Evolutionary conservation across 768 basidiomycete species (phyloP).

Genomic region (Serendipita sp.): DNA sequence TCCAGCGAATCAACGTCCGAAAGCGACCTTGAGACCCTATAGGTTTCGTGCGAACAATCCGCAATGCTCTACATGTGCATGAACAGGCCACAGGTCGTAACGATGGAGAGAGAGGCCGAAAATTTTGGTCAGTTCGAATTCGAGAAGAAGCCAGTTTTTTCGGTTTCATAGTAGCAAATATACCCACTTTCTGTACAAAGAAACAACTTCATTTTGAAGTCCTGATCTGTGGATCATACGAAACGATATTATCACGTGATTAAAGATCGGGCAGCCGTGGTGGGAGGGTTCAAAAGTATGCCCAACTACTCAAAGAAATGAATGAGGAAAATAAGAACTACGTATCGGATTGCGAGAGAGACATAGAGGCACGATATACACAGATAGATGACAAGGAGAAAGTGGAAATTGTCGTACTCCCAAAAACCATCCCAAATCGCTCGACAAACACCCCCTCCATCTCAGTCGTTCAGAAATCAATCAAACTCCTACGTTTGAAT

Average conservation of each 20-base stretch:
- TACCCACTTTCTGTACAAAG: background rate
- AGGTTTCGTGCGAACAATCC: background rate
- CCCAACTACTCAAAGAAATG: no score
- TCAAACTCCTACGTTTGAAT: background rate
- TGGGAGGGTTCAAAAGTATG: no score
- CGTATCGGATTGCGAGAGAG: no score
- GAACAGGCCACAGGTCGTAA: background rate
- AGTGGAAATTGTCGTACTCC: no score
- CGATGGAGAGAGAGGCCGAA: background rate
- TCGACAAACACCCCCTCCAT: no score
- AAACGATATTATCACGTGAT: background rate
- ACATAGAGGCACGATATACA: no score
- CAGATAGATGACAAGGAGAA: no score
- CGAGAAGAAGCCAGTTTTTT: background rate
- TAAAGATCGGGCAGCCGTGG: background rate
- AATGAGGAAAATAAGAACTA: no score
- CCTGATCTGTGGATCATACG: background rate
- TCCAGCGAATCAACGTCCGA: background rate
- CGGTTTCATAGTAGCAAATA: background rate
- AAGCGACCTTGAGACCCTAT: background rate
- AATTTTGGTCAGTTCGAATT: no score
- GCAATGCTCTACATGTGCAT: background rate
- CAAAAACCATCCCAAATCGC: no score
- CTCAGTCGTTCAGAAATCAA: no score
- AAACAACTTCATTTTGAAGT: constrained; percentile 6